Base-by-base conservation (phyloP, 2,329 filamentous ascomycete genomes). In the Septoria petroselini region DNA sequence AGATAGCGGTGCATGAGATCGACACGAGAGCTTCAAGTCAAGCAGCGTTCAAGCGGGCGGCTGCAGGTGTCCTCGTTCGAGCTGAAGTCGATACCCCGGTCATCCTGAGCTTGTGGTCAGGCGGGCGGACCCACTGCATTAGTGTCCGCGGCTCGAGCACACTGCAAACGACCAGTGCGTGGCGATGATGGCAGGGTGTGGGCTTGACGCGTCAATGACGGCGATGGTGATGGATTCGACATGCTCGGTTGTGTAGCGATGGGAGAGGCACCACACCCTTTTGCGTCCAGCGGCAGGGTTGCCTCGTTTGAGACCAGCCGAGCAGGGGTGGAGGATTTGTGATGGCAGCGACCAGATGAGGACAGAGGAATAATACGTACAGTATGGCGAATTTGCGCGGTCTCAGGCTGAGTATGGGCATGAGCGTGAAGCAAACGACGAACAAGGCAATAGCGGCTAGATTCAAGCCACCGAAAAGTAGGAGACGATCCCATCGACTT, bases 341-440 rank as follows among this genome's bases (percentile, higher is more conserved):
- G 38, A 49, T 52, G 35, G 39, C 25, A n/a, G n/a, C n/a, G 31
- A 40, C 21, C 23, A 19, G 19, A 45, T 23, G 46, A 41, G 48
- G 21, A 42, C 45, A 21, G 39, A 21, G 37, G 48, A 53, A 47
- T 52, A 43, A 59, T 55, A 91, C 91, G 86, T 83, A 97, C 93
- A 97, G 71, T 59, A 95, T 90, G 48, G 91, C 91, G 76, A 98
- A 96, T 77, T 97, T 98, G 72, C 87, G 83, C 61, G 91, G 91
- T 68, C 80, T 84, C 58, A 89, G 71, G 59, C 87, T 80, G 60
- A 96, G 79, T 53, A 91, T 78, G 47, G 91, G 91, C 73, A 95
- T 91, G 50, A 97, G 77, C 62, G 85, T 85, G 74, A 97, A 95
- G 76, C 88, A 91, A 63, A 95, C 83, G 68, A 94, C 82, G 76